These are phyloP conservation scores for Suillus fuscotomentosus DNA, from an alignment of 768 basidiomycete genomes.

Conservation along the genomic window DNA sequence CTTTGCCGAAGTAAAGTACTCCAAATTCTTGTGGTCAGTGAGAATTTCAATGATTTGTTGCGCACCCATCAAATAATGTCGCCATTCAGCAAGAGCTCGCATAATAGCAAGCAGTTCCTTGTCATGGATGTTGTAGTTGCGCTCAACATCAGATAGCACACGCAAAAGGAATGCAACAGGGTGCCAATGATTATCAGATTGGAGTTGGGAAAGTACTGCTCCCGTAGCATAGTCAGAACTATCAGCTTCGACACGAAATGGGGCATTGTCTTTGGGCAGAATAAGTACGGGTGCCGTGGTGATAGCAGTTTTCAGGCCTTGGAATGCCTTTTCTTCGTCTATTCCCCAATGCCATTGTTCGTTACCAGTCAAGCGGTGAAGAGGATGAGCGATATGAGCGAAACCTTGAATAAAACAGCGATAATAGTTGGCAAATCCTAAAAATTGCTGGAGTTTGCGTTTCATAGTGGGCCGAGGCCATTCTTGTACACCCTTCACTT, in stretches of 20 bases:
- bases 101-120: slow-evolving; percentile 33
- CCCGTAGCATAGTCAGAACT: slow-evolving; percentile 32
- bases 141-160: slow-evolving; percentile 31
- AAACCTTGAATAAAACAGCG: slow-evolving; percentile 33
- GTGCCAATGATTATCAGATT: slow-evolving; percentile 21
- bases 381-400: slow-evolving; percentile 26
- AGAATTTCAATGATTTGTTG: slow-evolving; percentile 18
- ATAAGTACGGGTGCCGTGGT: slow-evolving; percentile 25
- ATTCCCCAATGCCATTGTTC: slow-evolving; percentile 26
- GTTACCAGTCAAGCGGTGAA: slow-evolving; percentile 30
- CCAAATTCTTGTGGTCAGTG: slow-evolving; percentile 40
- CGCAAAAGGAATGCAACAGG: slow-evolving; percentile 41
- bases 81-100: not conserved
- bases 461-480: slow-evolving; percentile 16
- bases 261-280: slow-evolving; percentile 10
- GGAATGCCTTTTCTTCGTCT: slow-evolving; percentile 22
- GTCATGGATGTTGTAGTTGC: slow-evolving; percentile 45
- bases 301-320: slow-evolving; percentile 28
- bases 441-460: slow-evolving; percentile 38
- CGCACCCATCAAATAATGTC: not conserved
- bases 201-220: slow-evolving; percentile 25
- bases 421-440: slow-evolving; percentile 42
- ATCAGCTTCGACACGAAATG: slow-evolving; percentile 26
- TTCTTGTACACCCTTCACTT: slow-evolving; percentile 2
- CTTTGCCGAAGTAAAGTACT: slow-evolving; percentile 15